Percentiles rank a stretch among this genome's conserved stretches.
These are phyloP conservation scores for Phaeophleospora eucalypticola DNA, from an alignment of 2,329 filamentous ascomycete genomes.

Conservation along the genomic window DNA sequence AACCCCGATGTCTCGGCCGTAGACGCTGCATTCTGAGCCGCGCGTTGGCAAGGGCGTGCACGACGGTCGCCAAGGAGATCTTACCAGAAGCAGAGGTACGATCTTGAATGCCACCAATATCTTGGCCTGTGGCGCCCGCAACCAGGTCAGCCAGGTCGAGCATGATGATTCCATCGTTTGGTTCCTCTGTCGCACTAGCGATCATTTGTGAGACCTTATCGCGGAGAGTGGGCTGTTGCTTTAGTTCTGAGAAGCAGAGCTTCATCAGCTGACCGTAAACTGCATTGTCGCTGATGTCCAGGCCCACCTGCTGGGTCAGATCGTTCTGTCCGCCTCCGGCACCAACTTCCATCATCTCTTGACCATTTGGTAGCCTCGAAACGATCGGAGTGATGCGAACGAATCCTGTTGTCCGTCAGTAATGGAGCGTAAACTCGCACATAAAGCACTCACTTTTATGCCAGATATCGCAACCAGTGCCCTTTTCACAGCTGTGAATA, in stretches of 20 bases:
- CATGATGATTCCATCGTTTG: conserved; percentile 17
- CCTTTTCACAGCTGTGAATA: conserved; percentile 83
- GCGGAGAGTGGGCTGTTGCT: conserved; percentile 32
- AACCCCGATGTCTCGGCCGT: too few species aligned
- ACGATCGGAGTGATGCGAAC: conserved; percentile 79
- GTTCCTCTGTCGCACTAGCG: conserved; percentile 18
- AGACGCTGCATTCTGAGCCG: conserved; percentile 18
- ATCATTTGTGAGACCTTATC: conserved; percentile 36
- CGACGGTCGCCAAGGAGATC: conserved; percentile 29
- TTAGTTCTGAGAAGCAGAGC: conserved; percentile 44
- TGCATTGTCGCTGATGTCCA: conserved; percentile 53
- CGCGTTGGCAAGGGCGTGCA: conserved; percentile 30
- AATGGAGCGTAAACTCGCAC: conserved; percentile 2
- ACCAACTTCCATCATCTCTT: conserved; percentile 67
- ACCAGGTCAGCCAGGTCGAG: conserved; percentile 21
- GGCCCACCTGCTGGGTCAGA: conserved; percentile 62
- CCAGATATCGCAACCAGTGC: conserved; percentile 56
- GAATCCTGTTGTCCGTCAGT: conserved; percentile 42
- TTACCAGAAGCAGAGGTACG: conserved; percentile 46
- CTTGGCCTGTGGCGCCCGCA: not conserved
- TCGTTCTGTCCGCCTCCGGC: conserved; percentile 77
- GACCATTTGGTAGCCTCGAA: conserved; percentile 48
- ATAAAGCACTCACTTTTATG: conserved; percentile 23
- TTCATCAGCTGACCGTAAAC: conserved; percentile 52
- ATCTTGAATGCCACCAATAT: conserved; percentile 47